A percentile compares a stretch with the other conserved stretches of the same genome.
These are phyloP conservation scores for Larix kaempferi DNA, from an alignment of 75 land plant genomes.

Conservation along the genomic window DNA sequence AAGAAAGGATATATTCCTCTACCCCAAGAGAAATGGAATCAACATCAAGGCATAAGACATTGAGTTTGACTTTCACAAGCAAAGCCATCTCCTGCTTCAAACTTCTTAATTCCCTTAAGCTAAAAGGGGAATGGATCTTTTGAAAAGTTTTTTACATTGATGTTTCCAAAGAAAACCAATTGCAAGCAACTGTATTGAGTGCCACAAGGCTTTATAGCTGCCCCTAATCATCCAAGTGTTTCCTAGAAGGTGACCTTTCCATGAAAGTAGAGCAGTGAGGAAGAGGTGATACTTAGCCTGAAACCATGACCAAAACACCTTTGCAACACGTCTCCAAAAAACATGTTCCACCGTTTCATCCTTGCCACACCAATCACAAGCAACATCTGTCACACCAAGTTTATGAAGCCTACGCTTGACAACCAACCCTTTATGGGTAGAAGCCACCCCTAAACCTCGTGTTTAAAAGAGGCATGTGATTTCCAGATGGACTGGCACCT, in stretches of 20 bases:
- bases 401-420: neutral
- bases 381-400: neutral
- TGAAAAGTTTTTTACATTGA: neutral
- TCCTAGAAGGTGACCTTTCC: neutral
- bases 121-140: neutral
- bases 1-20: neutral
- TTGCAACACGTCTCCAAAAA: neutral
- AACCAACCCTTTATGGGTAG: neutral
- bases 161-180: neutral
- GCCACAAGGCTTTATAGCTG: neutral
- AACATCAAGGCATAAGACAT: neutral
- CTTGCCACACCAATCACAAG: neutral
- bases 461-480: neutral
- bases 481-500: neutral
- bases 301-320: neutral
- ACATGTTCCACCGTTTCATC: neutral
- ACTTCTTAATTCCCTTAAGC: neutral
- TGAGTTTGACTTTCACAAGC: neutral
- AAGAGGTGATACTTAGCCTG: neutral
- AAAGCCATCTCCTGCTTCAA: neutral
- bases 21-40: neutral
- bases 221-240: neutral
- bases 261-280: neutral
- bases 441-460: too few species aligned
- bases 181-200: neutral